Conservation (phyloP, 768 basidiomycete genomes). For the Hysterangium stoloniferum region DNA sequence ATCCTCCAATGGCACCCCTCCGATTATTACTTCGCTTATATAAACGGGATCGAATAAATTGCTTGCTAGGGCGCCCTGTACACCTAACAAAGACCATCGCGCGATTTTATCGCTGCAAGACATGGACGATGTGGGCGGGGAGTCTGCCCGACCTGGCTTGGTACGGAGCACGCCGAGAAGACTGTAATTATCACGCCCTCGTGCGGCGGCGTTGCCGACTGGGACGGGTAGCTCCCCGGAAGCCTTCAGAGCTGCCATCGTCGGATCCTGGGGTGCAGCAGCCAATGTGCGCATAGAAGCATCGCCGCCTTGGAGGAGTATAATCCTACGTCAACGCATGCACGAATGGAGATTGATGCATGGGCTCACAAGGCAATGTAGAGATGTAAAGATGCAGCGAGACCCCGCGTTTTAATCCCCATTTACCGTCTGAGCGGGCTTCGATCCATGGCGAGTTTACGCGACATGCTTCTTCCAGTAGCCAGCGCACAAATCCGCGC, state of each 20-base stretch:
- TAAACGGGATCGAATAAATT: slow-evolving; percentile 53
- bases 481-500: slow-evolving; percentile 70
- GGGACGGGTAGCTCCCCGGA: slow-evolving; percentile 21
- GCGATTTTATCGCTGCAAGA: slow-evolving; percentile 96
- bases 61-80: slow-evolving; percentile 76
- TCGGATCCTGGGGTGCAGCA: slow-evolving; percentile 53
- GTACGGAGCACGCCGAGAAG: slow-evolving; percentile 76
- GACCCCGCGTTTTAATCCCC: slow-evolving; percentile 38
- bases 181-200: slow-evolving; percentile 78
- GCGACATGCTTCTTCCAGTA: slow-evolving; percentile 60
- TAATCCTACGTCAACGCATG: background rate
- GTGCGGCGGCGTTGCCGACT: slow-evolving; percentile 33
- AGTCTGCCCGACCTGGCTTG: slow-evolving; percentile 90
- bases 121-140: slow-evolving; percentile 75
- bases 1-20: slow-evolving; percentile 48
- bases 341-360: slow-evolving; percentile 20
- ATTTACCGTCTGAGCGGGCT: slow-evolving; percentile 27
- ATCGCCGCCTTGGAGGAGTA: slow-evolving; percentile 60
- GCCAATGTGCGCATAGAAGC: slow-evolving; percentile 80
- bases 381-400: slow-evolving; percentile 70
- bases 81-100: slow-evolving; percentile 72
- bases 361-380: slow-evolving; percentile 46
- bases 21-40: slow-evolving; percentile 57
- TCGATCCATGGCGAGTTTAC: slow-evolving; percentile 40
- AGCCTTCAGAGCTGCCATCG: slow-evolving; percentile 61